Conservation (phyloP, 305 asterid species). For the Fraxinus platypoda region DNA sequence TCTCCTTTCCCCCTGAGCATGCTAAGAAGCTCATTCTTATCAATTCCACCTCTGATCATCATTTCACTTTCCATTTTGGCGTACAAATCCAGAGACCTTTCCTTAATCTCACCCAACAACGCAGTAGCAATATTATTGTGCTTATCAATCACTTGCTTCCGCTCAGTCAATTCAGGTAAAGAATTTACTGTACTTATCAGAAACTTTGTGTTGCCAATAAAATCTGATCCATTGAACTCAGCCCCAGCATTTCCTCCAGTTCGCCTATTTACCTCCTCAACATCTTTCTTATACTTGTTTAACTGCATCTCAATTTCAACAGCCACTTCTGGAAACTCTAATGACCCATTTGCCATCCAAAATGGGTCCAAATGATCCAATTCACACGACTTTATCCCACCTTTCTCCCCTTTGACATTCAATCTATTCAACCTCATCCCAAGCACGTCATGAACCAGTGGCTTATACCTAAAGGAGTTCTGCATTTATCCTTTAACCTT, state of each 20-base stretch:
- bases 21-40: conserved; percentile 62
- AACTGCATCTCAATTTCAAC: conserved; percentile 75
- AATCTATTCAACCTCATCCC: conserved; percentile 82
- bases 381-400: conserved; percentile 70
- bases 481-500: too few relatives aligned
- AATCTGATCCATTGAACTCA: conserved; percentile 75
- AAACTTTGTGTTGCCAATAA: conserved; percentile 81
- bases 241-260: conserved; percentile 76
- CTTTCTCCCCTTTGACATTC: conserved; percentile 79
- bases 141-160: conserved; percentile 82
- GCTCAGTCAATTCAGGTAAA: conserved; percentile 83
- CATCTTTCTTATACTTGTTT: conserved; percentile 73
- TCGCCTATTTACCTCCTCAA: conserved; percentile 76
- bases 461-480: conserved; percentile 88
- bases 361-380: conserved; percentile 70
- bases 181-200: conserved; percentile 85
- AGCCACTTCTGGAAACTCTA: conserved; percentile 85
- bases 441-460: conserved; percentile 85
- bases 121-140: conserved; percentile 88
- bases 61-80: conserved; percentile 78
- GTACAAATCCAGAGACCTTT: conserved; percentile 75
- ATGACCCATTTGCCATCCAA: conserved; percentile 72
- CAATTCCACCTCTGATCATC: conserved; percentile 79
- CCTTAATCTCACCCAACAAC: conserved; percentile 80
- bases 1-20: conserved; percentile 77